Evolutionary conservation across 495 filamentous ascomycete genomes (phyloP), one percentile per base, ranked within the genome.

Genomic region (Bacidia rubella): DNA sequence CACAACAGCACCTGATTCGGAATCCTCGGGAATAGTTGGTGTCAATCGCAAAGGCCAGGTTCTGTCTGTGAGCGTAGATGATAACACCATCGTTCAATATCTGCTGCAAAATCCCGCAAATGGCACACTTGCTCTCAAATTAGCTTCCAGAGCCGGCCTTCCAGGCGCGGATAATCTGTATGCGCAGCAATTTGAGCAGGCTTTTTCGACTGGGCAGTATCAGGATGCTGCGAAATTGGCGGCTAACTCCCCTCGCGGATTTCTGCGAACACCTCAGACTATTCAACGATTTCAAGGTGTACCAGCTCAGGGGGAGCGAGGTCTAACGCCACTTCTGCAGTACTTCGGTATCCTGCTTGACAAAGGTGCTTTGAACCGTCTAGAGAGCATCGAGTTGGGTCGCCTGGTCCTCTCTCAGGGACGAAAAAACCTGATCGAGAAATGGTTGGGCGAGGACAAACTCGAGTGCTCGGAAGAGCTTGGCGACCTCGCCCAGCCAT

Each of bases 11-110:
- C 69, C 81, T 12, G 90, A 97, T 63, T 76, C 75, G n/a, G 82
- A 89, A 1, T 87, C 86, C 22, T 78, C 78, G 51, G 92, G 92
- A 59, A 81, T 96, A 54, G 75, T 95, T n/a, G 89, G 89, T 50
- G 86, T 99, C 53, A 99, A 99, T 66, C 79, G 93, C 52, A 95
- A 95, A 70, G 92, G 92, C 40, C 93, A 97, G 67, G 90, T 99
- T 39, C 74, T 99, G 59, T 82, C 89, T 44, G 90, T 97, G 51
- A 87, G 81, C 54, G 81, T 97, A 47, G 88, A 96, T 62, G 92
- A 99, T 68, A 80, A 74, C 62, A 90, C 78, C 2, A 80, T 97
- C 61, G 84, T 99, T 51, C 85, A 86, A 24, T 99, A 97, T 61
- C 79, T 99, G 49, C 83, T 97, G 57, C 82, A 93, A 65, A 96